Conservation (phyloP, 257 asterid genomes). For the Mentha longifolia region DNA sequence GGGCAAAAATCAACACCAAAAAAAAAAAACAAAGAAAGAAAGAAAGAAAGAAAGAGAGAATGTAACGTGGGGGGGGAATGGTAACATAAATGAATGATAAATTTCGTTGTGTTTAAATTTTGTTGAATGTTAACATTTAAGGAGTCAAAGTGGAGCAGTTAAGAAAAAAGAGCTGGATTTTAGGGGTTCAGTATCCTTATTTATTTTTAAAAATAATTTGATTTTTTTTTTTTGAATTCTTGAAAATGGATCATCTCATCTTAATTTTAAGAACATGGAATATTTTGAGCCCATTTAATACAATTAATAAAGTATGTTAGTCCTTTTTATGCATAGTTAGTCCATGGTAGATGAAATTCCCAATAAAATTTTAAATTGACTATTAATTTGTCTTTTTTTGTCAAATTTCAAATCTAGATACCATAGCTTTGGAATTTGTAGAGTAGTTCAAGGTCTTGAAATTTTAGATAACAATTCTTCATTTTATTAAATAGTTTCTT, state of each 20-base stretch:
- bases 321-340: conserved; percentile 17
- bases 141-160: conserved; percentile 66
- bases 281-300: conserved; percentile 14
- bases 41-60: neutral
- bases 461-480: neutral
- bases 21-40: neutral
- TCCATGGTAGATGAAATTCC: conserved; percentile 34
- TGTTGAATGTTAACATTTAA: conserved; percentile 45
- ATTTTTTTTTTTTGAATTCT: conserved; percentile 21
- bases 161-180: conserved; percentile 54
- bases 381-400: conserved; percentile 39
- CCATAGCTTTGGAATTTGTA: conserved; percentile 35
- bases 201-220: neutral
- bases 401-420: conserved; percentile 30
- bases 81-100: conserved; percentile 35
- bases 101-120: conserved; percentile 21
- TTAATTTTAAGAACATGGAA: neutral
- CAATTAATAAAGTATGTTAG: neutral
- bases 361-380: conserved; percentile 35
- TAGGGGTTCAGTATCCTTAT: conserved; percentile 37
- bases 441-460: conserved; percentile 4
- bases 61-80: conserved; percentile 21
- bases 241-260: conserved; percentile 34
- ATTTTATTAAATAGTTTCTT: neutral
- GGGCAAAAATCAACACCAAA: neutral